Evolutionary conservation across 768 basidiomycete species (phyloP), one percentile per base, ranked within the genome.

Genomic region (Russula virescens): DNA sequence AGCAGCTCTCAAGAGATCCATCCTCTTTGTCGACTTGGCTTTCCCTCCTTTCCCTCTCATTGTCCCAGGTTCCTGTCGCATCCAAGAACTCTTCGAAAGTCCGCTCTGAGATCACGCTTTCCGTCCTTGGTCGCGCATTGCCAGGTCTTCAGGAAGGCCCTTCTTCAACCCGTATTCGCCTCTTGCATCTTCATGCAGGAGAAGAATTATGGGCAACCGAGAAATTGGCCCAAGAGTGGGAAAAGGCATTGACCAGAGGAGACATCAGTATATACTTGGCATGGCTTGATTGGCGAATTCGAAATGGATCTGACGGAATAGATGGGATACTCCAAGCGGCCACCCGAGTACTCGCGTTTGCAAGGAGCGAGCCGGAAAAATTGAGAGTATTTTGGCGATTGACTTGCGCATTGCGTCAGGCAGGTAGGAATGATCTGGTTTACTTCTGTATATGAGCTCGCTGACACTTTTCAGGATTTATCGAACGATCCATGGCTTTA

Each of bases 211-310:
- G 89, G 89, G 71, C 79, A 25, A 77, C 77, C 59, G 76, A 75
- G 47, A 83, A 83, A 72, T 68, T 87, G 19, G 58, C 69, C 25
- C 75, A 76, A 3, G 88, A 91, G 67, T 94, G 91, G 91, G 85
- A 89, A 58, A 76, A 79, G 21, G 83, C 86, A 2, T 71, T 91
- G 43, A 68, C 72, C 55, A 67, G 81, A 5, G 79, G 81, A 31
- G 81, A 79, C 40, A 71, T 79, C 28, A 81, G 84, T 42, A 77
- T 92, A 26, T 88, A 85, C 82, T 80, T 91, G 75, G 86, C 86
- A 66, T 93, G 90, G 89, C 69, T 92, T 3, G 87, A 88, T 65
- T 91, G 88, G 88, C 79, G 80, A 61, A 81, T 89, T 38, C 76
- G 84, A 46, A 78, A 68, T 42, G 75, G 75, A 18, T 73, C 65